Conservation (phyloP, 768 basidiomycete species). For the Rhodocollybia butyracea region DNA sequence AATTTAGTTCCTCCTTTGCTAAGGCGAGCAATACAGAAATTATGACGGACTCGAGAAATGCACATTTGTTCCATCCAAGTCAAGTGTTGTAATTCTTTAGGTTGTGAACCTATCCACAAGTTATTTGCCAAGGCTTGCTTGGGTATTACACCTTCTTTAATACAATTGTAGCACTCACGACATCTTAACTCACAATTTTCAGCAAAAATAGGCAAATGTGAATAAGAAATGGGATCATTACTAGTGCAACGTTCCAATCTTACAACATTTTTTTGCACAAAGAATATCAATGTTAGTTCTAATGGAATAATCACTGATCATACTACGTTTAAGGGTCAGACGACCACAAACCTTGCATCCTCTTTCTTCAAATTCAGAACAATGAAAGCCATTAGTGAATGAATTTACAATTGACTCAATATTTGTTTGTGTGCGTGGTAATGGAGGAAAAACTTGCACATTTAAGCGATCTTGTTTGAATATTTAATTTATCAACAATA, state of each 20-base stretch:
- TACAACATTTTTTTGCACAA: not conserved
- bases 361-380: not conserved
- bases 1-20: not conserved
- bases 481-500: too few species aligned
- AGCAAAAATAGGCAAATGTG: not conserved
- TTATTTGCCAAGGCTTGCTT: constrained; percentile 4
- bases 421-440: too few species aligned
- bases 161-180: not conserved
- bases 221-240: not conserved
- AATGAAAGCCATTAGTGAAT: too few species aligned
- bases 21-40: not conserved
- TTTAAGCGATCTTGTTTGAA: too few species aligned
- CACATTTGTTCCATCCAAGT: not conserved
- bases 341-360: not conserved
- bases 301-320: not conserved
- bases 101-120: constrained; percentile 12
- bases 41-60: not conserved
- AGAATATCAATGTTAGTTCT: not conserved
- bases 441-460: too few species aligned
- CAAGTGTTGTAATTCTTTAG: not conserved
- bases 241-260: not conserved
- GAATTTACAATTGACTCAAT: too few species aligned
- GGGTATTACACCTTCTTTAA: constrained; percentile 2
- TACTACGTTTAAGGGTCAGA: not conserved
- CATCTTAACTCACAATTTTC: not conserved